Evolutionary conservation across 495 filamentous ascomycete species (phyloP).

Genomic region (Extremus antarcticus): DNA sequence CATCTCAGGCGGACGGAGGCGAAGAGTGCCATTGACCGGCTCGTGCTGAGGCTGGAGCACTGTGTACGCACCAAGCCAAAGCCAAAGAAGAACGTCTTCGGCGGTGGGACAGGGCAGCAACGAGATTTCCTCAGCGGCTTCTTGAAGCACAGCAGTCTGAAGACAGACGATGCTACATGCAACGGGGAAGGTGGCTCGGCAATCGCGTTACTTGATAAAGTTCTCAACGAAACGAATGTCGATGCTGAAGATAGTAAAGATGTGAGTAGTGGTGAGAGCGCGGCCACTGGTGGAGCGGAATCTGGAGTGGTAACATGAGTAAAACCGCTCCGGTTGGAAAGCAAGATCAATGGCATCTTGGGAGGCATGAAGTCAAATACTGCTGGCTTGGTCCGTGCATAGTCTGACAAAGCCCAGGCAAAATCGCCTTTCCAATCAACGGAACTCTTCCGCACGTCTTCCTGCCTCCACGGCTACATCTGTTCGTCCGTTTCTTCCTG

Average conservation of each 20-base stretch:
- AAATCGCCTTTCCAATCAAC: neutral
- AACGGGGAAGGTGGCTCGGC: no score
- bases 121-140: conserved; percentile 5
- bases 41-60: conserved; percentile 60
- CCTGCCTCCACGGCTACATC: no score
- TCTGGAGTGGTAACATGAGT: neutral
- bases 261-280: neutral
- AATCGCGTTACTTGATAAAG: no score
- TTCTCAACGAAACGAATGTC: no score
- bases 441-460: neutral
- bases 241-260: no score
- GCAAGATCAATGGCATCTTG: neutral
- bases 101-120: conserved; percentile 15
- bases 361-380: no score
- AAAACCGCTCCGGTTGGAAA: no score
- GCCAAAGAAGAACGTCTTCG: conserved; percentile 48
- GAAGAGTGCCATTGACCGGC: conserved; percentile 57
- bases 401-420: neutral
- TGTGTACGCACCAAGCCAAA: conserved; percentile 56
- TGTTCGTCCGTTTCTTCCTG: no score
- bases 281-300: neutral
- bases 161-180: neutral
- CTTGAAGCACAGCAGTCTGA: neutral
- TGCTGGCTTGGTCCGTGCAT: no score
- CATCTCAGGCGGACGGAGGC: conserved; percentile 61